Evolutionary conservation across 2,329 filamentous ascomycete genomes (phyloP).

Genomic region (Ceratocystiopsis minuta): DNA sequence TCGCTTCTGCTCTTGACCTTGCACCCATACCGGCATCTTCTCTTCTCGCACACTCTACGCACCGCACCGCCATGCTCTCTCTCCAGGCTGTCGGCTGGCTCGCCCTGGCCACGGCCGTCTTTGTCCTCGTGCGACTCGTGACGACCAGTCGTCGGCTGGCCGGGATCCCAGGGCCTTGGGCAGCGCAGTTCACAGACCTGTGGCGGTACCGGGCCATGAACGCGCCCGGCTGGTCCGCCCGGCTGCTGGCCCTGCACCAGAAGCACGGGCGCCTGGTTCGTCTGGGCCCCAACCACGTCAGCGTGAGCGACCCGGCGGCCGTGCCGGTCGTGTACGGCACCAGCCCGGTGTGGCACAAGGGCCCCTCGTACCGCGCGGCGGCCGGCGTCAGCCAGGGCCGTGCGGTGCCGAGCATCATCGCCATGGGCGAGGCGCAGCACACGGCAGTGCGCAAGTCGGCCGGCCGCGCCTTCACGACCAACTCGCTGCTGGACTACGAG

Average conservation of each 20-base stretch:
- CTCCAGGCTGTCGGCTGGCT: background rate
- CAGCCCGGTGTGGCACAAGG: constrained; percentile 1
- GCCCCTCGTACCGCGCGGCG: constrained; percentile 1
- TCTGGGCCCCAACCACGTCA: background rate
- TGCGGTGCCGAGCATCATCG: background rate
- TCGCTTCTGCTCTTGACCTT: too few relatives aligned
- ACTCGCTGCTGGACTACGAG: constrained; percentile 1
- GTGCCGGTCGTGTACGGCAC: background rate
- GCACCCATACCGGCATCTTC: too few relatives aligned
- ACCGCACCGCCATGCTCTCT: background rate
- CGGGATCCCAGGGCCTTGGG: background rate
- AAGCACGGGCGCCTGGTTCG: background rate
- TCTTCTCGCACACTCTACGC: too few relatives aligned
- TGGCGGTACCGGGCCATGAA: background rate
- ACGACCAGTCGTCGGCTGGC: background rate
- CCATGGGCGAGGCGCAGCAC: constrained; percentile 1
- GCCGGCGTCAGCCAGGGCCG: background rate
- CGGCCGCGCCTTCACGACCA: constrained; percentile 1
- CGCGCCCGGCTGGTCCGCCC: background rate
- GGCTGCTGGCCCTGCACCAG: background rate
- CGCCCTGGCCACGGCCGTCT: background rate
- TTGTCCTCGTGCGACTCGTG: background rate
- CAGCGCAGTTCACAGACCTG: background rate
- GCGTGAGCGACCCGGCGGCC: background rate
- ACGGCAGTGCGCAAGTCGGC: background rate